Percentiles rank a stretch among this genome's conserved stretches.
These are phyloP conservation scores for Pseudogymnoascus sp. DNA, from an alignment of 2,329 filamentous ascomycete genomes.

Conservation along the genomic window DNA sequence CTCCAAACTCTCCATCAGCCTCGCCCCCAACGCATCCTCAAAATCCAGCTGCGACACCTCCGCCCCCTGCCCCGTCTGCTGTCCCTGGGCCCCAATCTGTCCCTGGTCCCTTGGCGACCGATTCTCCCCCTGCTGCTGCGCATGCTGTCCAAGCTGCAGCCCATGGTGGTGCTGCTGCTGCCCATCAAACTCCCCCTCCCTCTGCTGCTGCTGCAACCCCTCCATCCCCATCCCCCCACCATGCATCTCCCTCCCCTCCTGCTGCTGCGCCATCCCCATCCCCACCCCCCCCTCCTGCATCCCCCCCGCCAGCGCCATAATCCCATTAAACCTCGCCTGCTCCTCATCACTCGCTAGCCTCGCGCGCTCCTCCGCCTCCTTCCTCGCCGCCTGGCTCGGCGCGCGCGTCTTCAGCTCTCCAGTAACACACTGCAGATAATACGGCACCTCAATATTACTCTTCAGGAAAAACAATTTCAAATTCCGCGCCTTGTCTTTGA, in stretches of 20 bases:
- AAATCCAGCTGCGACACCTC: slow-evolving; percentile 4
- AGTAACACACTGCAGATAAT: no score
- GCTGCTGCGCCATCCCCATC: no score
- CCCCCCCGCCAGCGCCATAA: no score
- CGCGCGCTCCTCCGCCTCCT: no score
- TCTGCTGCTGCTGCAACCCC: not conserved
- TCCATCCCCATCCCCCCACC: not conserved
- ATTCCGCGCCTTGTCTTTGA: no score
- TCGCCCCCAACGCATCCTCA: slow-evolving; percentile 8
- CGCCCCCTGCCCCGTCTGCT: not conserved
- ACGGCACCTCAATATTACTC: no score
- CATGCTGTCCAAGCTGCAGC: not conserved
- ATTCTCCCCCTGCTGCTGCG: not conserved
- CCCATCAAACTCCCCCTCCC: not conserved
- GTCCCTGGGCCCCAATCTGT: not conserved
- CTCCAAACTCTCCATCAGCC: slow-evolving; percentile 6
- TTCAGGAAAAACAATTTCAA: no score
- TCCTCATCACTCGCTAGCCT: no score
- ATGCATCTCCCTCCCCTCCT: not conserved
- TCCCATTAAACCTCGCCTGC: no score
- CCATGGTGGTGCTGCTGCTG: not conserved
- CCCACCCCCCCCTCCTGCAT: no score
- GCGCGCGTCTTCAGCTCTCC: no score
- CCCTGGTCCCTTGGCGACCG: not conserved
- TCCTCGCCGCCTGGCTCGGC: no score